Evolutionary conservation across 768 basidiomycete species (phyloP).

Genomic region (Guyanaporus albipodus): DNA sequence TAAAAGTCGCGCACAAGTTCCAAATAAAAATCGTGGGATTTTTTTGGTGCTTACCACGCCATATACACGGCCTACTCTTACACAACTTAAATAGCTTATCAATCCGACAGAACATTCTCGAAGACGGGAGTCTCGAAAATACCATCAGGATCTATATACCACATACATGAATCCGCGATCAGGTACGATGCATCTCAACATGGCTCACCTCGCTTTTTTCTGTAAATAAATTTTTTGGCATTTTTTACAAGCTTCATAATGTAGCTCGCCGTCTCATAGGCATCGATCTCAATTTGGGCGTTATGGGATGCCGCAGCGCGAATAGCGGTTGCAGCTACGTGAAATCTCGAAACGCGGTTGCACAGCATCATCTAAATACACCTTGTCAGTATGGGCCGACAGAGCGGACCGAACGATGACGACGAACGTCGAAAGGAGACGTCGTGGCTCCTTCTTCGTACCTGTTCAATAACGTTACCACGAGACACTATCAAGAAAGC

Average conservation of each 20-base stretch:
- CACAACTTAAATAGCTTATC: neutral
- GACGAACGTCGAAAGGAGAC: conserved; percentile 68
- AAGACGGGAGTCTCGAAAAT: conserved; percentile 49
- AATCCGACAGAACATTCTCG: neutral
- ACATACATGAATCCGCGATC: neutral
- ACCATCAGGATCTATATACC: conserved; percentile 30
- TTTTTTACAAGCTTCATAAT: conserved; percentile 59
- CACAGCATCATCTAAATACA: conserved; percentile 65
- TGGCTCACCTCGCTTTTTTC: conserved; percentile 51
- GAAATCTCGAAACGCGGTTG: conserved; percentile 64
- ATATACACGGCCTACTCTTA: too few relatives aligned
- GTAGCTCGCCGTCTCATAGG: conserved; percentile 53
- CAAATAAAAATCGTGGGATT: too few relatives aligned
- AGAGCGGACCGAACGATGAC: neutral
- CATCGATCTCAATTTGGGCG: conserved; percentile 48
- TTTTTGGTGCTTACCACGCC: too few relatives aligned
- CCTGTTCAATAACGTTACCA: conserved; percentile 18
- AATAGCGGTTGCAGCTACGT: conserved; percentile 60
- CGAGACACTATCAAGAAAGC: neutral
- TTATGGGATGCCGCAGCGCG: conserved; percentile 52
- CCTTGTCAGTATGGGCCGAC: neutral
- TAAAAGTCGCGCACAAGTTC: too few relatives aligned
- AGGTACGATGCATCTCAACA: too few relatives aligned
- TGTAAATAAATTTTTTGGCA: conserved; percentile 58
- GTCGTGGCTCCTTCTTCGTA: conserved; percentile 83